A percentile compares a stretch with the other conserved stretches of the same genome.
Evolutionary conservation across 352 stramenopile genomes (phyloP).

Genomic region (Stephanocyclus meneghinianus): DNA sequence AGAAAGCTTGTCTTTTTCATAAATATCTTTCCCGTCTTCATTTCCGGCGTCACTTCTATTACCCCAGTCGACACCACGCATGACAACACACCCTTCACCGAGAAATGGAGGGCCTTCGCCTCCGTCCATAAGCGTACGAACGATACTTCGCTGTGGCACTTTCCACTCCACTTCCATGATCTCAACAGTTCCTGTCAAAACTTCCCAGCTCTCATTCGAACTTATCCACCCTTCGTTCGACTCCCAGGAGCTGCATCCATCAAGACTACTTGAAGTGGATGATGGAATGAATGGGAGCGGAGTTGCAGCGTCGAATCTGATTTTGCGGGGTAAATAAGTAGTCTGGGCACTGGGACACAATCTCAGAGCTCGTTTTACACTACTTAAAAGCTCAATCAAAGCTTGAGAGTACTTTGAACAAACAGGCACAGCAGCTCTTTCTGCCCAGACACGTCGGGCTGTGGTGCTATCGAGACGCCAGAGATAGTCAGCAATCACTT

Average conservation of each 20-base stretch:
- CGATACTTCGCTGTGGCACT: slow-evolving; percentile 62
- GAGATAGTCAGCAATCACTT: slow-evolving; percentile 66
- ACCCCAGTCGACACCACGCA: slow-evolving; percentile 77
- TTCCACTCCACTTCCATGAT: slow-evolving; percentile 78
- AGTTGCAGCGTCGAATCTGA: slow-evolving; percentile 70
- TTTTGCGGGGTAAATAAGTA: slow-evolving; percentile 31
- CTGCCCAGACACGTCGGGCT: slow-evolving; percentile 75
- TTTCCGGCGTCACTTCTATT: slow-evolving; percentile 39
- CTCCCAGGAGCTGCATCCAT: slow-evolving; percentile 67
- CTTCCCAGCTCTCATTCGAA: slow-evolving; percentile 69
- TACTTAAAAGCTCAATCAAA: slow-evolving; percentile 78
- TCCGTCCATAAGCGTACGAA: slow-evolving; percentile 80
- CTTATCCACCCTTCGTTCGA: slow-evolving; percentile 71
- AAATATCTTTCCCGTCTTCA: slow-evolving; percentile 78
- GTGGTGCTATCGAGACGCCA: slow-evolving; percentile 68
- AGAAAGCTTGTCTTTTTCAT: slow-evolving; percentile 74
- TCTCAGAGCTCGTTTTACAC: slow-evolving; percentile 62
- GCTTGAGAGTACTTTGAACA: slow-evolving; percentile 81
- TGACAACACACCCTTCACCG: slow-evolving; percentile 68
- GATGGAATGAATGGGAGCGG: slow-evolving; percentile 53
- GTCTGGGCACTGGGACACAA: slow-evolving; percentile 11
- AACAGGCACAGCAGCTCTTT: slow-evolving; percentile 78
- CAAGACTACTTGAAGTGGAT: background rate
- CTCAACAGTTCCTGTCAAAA: slow-evolving; percentile 73
- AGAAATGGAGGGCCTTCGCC: slow-evolving; percentile 82